These are phyloP conservation scores for Fagus crenata DNA, from an alignment of 306 rosid genomes.

Conservation along the genomic window DNA sequence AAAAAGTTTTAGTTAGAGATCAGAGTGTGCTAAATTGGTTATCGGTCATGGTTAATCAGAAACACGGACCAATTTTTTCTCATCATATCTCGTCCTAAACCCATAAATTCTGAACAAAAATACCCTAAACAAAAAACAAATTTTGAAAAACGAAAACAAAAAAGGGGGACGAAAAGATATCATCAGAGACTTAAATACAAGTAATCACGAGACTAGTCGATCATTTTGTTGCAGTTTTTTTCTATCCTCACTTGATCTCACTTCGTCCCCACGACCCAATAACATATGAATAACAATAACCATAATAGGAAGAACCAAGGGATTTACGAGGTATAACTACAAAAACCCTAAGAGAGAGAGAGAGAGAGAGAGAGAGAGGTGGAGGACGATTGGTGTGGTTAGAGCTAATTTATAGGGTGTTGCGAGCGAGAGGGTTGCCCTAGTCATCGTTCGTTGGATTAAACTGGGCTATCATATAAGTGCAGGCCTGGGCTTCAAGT, in stretches of 20 bases:
- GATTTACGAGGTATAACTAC: no score
- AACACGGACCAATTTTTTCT: conserved; percentile 15
- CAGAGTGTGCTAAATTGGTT: conserved; percentile 10
- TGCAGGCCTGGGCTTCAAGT: no score
- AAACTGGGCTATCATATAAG: not conserved
- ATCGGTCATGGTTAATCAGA: conserved; percentile 15
- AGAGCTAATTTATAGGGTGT: not conserved
- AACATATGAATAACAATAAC: not conserved
- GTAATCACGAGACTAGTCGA: not conserved
- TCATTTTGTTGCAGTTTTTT: conserved; percentile 14
- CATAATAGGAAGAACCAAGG: not conserved
- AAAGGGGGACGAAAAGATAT: not conserved
- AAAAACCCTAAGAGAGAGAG: no score
- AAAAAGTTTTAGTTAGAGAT: not conserved
- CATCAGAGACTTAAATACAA: conserved; percentile 15
- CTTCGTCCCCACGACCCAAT: not conserved
- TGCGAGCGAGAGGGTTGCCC: not conserved
- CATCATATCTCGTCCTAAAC: not conserved
- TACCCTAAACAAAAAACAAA: no score
- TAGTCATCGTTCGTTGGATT: not conserved
- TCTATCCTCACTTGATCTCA: conserved; percentile 7
- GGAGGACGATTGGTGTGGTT: no score
- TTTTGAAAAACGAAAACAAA: not conserved
- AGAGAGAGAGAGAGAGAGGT: not conserved
- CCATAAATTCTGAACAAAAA: not conserved